Base-by-base conservation (phyloP, 2,329 filamentous ascomycete genomes). In the Tolypocladium capitatum region DNA sequence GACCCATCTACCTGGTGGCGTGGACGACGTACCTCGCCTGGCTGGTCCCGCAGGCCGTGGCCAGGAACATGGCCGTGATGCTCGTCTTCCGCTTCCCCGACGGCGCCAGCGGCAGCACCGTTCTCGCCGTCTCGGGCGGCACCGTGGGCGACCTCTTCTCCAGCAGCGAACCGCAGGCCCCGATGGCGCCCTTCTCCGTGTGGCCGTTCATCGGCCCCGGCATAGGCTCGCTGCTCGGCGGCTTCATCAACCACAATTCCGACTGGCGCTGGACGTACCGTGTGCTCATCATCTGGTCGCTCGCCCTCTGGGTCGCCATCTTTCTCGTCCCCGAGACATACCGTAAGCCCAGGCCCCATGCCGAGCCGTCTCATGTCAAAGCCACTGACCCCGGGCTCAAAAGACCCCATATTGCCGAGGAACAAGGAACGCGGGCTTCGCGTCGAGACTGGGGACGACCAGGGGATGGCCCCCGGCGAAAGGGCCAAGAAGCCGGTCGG, bases 261-360 rank as follows among this genome's bases (percentile, higher is more conserved):
- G 68, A 71, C 48, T 95, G 88, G 83, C 71, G 85, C 46, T 92
- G 86, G 86, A 85, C 83, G 0, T 90, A 92, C 64, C 95, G 90
- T 60, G 74, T 89, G 4, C 70, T 94, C 50, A 67, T 94, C 45
- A 94, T 95, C 45, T 94, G 87, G 88, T 74, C 81, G 2, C 78
- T 73, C n/a, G 64, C 71, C 8, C 66, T 88, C 57, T 72, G 87
- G 45, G 60, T 73, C 11, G 68, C 79, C 50, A 81, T 95, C 32
- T 60, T 87, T 32, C 71, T 89, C 40, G 87, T 95, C 3, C 90
- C 89, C 5, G 89, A 96, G 68, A 96, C 89, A 1, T 95, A 92
- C 62, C 86, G 73, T 76, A 56, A 58, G 71, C 68, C 24, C 24
- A 10, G n/a, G 16, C 24, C 16, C 24, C 14, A 13, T 2, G 21